Base-by-base conservation (phyloP, 2,329 filamentous ascomycete species). In the Aspergillus tanneri region DNA sequence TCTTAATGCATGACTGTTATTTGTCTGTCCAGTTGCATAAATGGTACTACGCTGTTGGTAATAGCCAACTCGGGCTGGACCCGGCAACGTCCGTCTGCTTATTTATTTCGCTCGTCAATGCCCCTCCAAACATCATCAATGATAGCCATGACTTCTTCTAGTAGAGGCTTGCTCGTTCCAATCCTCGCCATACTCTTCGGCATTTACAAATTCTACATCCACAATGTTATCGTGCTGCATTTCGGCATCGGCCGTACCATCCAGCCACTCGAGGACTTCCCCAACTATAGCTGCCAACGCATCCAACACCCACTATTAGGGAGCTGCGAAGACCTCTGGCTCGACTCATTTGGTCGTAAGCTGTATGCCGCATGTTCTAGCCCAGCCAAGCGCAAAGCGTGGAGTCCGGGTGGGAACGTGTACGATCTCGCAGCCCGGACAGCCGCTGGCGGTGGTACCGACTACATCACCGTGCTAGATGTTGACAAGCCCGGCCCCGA, bases 311-410 rank as follows among this genome's bases (percentile, higher is more conserved):
- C 40, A 8, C 27, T 43, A 3, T 18, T 43, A 16, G 40, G 24
- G 18, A 22, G 40, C 28, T 43, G 40, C 8, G 40, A 43, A n/a
- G 40, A 43, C 11, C 16, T 43, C 28, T 43, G 40, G 40, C 28
- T 43, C n/a, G 40, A 43, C 8, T 10, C 16, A 10, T 6, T 2
- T 12, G 22, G 10, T 4, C 27, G 40, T 12, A 43, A 43, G 40
- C 40, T 43, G n/a, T 43, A 35, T 18, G 40, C 40, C 2, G 28
- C 40, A 5, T 43, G 40, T 10, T 14, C 27, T 9, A 43, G 10
- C 10, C 19, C 19, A 24, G 25, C 28, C 25, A 19, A 25, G 5
- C 40, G 40, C 2, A 34, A 14, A 30, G 40, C 27, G 1, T 43
- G 40, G 40, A 23, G 40, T 11, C 40, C 40, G 9, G 28, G 11